phyloP scores from a whole-genome alignment of 108 stramenopile species.

The Fragilaria radians region DNA sequence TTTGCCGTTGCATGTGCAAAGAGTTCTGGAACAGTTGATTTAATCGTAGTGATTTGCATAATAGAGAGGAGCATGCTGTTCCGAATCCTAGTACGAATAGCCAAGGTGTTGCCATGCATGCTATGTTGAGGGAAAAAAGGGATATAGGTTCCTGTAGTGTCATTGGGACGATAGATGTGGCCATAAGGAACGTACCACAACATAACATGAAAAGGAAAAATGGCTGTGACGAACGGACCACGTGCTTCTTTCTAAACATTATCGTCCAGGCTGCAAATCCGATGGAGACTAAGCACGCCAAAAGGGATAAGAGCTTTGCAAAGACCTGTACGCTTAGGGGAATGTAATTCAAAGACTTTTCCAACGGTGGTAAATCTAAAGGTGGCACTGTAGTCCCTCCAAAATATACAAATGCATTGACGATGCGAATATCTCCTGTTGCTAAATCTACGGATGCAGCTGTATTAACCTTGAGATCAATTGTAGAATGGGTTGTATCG shows the following conservation, averaged over 20 bases:
- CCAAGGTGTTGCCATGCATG: slow-evolving; percentile 35
- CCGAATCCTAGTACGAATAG: slow-evolving; percentile 41
- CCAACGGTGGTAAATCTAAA: not conserved
- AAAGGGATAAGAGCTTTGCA: not conserved
- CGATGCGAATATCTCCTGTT: not conserved
- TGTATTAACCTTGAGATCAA: not conserved
- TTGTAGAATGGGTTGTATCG: not conserved
- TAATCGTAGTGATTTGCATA: slow-evolving; percentile 47
- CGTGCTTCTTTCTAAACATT: slow-evolving; percentile 23
- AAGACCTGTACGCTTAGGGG: not conserved
- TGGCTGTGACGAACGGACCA: slow-evolving; percentile 48
- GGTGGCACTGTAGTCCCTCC: not conserved
- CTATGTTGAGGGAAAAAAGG: not conserved
- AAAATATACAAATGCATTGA: not conserved
- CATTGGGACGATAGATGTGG: slow-evolving; percentile 24
- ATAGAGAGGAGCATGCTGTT: slow-evolving; percentile 34
- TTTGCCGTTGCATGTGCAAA: not conserved
- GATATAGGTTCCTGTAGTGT: slow-evolving; percentile 31
- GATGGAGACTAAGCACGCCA: slow-evolving; percentile 5
- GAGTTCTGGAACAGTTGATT: slow-evolving; percentile 8
- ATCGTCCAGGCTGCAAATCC: slow-evolving; percentile 29
- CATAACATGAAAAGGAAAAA: slow-evolving; percentile 48
- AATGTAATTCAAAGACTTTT: not conserved
- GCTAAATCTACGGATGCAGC: not conserved
- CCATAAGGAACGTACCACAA: slow-evolving; percentile 54